Conservation (phyloP, 768 basidiomycete genomes). For the Tephrocybe sp. region DNA sequence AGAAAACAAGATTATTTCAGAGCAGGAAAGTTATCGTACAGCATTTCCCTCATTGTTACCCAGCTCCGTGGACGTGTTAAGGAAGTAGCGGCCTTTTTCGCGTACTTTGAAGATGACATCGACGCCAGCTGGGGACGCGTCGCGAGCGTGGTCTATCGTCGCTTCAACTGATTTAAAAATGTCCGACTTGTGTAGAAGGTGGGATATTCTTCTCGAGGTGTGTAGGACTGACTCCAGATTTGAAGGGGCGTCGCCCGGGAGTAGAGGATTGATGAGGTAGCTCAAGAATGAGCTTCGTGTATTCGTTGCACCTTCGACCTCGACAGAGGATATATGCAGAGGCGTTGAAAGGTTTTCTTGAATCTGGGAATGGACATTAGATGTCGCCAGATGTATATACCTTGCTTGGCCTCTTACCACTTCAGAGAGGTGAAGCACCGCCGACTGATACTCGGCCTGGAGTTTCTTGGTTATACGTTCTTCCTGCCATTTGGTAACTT, state of each 20-base stretch:
- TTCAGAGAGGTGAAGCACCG: conserved; percentile 60
- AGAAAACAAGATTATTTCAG: neutral
- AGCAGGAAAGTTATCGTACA: conserved; percentile 44
- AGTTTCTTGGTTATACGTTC: conserved; percentile 69
- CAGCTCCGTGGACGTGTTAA: conserved; percentile 86
- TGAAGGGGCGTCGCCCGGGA: conserved; percentile 24
- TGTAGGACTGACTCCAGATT: conserved; percentile 70
- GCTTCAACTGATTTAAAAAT: conserved; percentile 73
- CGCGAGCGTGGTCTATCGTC: conserved; percentile 56
- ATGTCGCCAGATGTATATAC: neutral
- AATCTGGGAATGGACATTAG: conserved; percentile 42
- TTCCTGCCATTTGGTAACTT: conserved; percentile 69
- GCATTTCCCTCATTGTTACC: conserved; percentile 93
- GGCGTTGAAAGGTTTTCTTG: conserved; percentile 66
- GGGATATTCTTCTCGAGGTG: conserved; percentile 65
- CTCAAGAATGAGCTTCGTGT: conserved; percentile 82
- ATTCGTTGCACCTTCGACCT: conserved; percentile 71
- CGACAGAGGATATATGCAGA: conserved; percentile 71
- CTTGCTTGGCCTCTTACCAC: conserved; percentile 21
- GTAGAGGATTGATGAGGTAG: conserved; percentile 72
- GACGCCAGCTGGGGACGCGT: conserved; percentile 57
- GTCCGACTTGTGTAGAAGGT: conserved; percentile 69
- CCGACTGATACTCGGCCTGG: conserved; percentile 77
- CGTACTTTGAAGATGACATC: conserved; percentile 79
- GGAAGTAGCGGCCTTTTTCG: conserved; percentile 73